phyloP scores from a whole-genome alignment of 495 filamentous ascomycete species.

The Endocarpon pusillum region DNA sequence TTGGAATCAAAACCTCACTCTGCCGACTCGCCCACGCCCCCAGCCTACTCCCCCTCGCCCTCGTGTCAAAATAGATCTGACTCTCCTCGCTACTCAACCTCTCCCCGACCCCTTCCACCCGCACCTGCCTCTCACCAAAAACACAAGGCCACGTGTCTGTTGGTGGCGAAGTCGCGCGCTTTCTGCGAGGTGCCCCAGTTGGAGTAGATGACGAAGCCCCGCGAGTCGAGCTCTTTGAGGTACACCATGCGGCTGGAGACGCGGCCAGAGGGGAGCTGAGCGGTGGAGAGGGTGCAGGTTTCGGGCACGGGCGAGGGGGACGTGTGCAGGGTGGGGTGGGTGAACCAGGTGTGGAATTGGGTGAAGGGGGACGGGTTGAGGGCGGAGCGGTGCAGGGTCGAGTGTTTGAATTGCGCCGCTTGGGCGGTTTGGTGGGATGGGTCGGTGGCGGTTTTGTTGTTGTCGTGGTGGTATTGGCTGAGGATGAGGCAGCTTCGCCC shows the following conservation, averaged over 20 bases:
- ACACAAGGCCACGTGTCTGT: conserved; percentile 27
- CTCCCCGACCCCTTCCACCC: conserved; percentile 61
- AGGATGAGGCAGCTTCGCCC: conserved; percentile 21
- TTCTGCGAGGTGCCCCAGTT: conserved; percentile 69
- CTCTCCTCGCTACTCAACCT: conserved; percentile 55
- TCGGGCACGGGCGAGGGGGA: conserved; percentile 45
- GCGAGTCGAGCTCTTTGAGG: conserved; percentile 55
- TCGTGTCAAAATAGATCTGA: conserved; percentile 73
- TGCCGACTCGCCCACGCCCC: conserved; percentile 91
- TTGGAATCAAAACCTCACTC: conserved; percentile 47
- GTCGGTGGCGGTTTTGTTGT: conserved; percentile 4
- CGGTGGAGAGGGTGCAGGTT: conserved; percentile 72
- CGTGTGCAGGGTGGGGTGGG: conserved; percentile 34
- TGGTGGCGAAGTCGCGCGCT: conserved; percentile 4
- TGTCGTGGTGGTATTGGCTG: conserved; percentile 6
- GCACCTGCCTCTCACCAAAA: conserved; percentile 56
- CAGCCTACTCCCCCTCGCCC: conserved; percentile 61
- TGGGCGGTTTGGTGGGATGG: conserved; percentile 18
- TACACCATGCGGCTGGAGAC: conserved; percentile 79
- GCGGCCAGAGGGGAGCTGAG: conserved; percentile 65
- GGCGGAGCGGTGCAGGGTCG: conserved; percentile 27
- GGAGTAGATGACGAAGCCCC: conserved; percentile 80
- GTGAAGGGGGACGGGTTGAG: conserved; percentile 39
- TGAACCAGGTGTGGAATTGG: conserved; percentile 84
- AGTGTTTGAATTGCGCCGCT: conserved; percentile 29